These are phyloP conservation scores for Geotrichum klebahnii DNA, from an alignment of 1,139 yeast genomes.

Conservation along the genomic window DNA sequence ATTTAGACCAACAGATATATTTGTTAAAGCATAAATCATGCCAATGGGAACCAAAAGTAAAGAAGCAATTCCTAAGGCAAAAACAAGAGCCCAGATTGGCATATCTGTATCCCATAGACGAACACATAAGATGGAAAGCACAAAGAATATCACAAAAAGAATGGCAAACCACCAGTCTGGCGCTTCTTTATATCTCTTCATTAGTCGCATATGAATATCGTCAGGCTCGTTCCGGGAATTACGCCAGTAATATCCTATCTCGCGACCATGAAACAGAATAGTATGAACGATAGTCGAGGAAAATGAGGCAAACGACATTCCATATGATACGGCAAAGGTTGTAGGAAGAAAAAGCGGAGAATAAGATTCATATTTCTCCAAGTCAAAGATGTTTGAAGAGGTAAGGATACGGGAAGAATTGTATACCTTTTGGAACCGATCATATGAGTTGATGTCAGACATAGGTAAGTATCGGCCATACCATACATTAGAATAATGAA, in stretches of 20 bases:
- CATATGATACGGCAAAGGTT: constrained; percentile 60
- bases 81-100: constrained; percentile 52
- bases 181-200: constrained; percentile 55
- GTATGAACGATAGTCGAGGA: constrained; percentile 57
- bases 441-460: constrained; percentile 44
- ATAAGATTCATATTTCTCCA: constrained; percentile 47
- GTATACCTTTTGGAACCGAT: constrained; percentile 46
- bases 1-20: constrained; percentile 52
- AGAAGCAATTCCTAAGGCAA: constrained; percentile 50
- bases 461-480: constrained; percentile 53
- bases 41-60: constrained; percentile 56
- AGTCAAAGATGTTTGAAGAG: constrained; percentile 44
- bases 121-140: constrained; percentile 49
- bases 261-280: constrained; percentile 52
- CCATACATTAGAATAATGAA: constrained; percentile 52
- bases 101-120: constrained; percentile 43
- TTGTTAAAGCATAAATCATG: constrained; percentile 53
- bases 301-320: constrained; percentile 60
- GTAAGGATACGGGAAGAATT: constrained; percentile 47
- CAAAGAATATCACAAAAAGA: constrained; percentile 48
- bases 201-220: constrained; percentile 62
- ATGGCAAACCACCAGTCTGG: constrained; percentile 65
- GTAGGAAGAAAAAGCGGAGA: constrained; percentile 63
- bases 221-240: constrained; percentile 45
- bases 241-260: constrained; percentile 47